These are phyloP conservation scores for Lachnellula willkommii DNA, from an alignment of 2,329 filamentous ascomycete genomes.

Conservation along the genomic window DNA sequence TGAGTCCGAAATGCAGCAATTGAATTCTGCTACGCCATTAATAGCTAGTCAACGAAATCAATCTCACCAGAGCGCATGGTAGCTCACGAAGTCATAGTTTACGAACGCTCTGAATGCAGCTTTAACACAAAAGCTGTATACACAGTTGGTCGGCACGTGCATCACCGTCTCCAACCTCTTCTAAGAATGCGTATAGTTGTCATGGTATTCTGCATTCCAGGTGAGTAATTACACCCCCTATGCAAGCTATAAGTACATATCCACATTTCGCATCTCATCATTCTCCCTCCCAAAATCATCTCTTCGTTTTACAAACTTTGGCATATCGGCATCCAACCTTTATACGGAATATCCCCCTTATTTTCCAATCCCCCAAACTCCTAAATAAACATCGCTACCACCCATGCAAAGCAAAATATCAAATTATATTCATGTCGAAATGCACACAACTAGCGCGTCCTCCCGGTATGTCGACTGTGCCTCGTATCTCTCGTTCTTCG, in stretches of 20 bases:
- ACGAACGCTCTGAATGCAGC: not conserved
- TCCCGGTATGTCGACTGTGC: conserved; percentile 7
- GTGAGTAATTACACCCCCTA: not conserved
- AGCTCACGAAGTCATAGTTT: not conserved
- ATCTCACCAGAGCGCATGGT: not conserved
- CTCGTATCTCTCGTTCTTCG: conserved; percentile 25
- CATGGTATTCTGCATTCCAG: not conserved
- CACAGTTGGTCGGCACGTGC: not conserved
- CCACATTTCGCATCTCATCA: not conserved
- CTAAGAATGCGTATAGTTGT: not conserved
- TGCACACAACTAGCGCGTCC: not conserved
- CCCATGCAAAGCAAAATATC: not conserved
- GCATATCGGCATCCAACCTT: not conserved
- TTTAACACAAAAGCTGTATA: not conserved
- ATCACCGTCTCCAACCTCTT: not conserved
- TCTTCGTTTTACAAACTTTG: not conserved
- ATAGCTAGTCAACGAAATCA: too few species aligned
- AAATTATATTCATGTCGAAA: not conserved
- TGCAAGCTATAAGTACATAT: not conserved
- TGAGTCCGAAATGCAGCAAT: too few species aligned
- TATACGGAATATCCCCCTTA: not conserved
- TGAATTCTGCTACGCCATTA: too few species aligned
- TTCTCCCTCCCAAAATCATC: not conserved
- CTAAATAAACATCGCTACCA: not conserved
- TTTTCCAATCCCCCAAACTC: not conserved